A percentile compares a stretch with the other conserved stretches of the same genome.
Evolutionary conservation across 2,329 filamentous ascomycete species (phyloP).

Genomic region (Cryphonectria japonica): DNA sequence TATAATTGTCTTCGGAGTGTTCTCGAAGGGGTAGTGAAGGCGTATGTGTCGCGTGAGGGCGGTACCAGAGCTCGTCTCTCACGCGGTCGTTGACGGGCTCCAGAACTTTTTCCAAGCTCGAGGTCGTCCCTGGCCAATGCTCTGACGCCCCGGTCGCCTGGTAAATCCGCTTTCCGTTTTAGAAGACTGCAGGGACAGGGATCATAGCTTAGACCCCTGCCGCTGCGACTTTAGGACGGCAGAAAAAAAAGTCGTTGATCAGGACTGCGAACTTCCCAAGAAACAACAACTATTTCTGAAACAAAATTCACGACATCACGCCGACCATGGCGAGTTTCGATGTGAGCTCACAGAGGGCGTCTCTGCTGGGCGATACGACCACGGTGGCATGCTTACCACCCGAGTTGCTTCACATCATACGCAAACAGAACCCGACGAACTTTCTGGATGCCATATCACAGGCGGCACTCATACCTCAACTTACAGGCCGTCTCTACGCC

Average conservation of each 20-base stretch:
- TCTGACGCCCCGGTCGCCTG: slow-evolving; percentile 24
- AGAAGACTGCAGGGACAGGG: slow-evolving; percentile 23
- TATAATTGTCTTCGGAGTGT: slow-evolving; percentile 17
- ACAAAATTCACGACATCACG: slow-evolving; percentile 32
- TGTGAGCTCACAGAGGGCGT: slow-evolving; percentile 57
- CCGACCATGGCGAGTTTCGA: slow-evolving; percentile 59
- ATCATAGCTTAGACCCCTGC: slow-evolving; percentile 19
- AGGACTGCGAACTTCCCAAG: slow-evolving; percentile 29
- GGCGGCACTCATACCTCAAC: slow-evolving; percentile 68
- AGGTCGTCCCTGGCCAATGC: slow-evolving; percentile 22
- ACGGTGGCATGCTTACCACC: slow-evolving; percentile 65
- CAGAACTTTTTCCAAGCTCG: slow-evolving; percentile 28
- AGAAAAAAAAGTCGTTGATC: slow-evolving; percentile 35
- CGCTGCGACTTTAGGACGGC: slow-evolving; percentile 5
- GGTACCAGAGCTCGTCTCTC: slow-evolving; percentile 9
- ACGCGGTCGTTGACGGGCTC: slow-evolving; percentile 26
- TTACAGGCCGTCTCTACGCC: slow-evolving; percentile 74
- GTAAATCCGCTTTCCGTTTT: slow-evolving; percentile 15
- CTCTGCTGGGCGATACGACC: slow-evolving; percentile 58
- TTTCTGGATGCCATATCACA: slow-evolving; percentile 74
- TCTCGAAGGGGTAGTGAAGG: slow-evolving; percentile 7
- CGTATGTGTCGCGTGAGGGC: slow-evolving; percentile 13
- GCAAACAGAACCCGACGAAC: slow-evolving; percentile 62
- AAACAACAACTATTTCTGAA: slow-evolving; percentile 22
- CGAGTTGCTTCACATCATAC: slow-evolving; percentile 71